Conservation (phyloP, 1,139 yeast genomes). For the Zygoascus meyerae region DNA sequence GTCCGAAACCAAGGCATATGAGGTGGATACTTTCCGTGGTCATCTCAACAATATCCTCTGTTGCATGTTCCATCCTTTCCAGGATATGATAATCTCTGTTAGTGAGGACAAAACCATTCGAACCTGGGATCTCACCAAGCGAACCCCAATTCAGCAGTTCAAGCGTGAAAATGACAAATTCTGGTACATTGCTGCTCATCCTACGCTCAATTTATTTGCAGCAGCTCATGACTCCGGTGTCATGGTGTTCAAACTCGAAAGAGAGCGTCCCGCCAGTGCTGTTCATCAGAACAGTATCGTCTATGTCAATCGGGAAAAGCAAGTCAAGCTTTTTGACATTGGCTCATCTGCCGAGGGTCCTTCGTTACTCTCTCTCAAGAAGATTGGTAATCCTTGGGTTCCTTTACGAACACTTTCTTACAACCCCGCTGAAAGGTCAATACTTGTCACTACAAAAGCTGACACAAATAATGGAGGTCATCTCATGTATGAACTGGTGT, state of each 20-base stretch:
- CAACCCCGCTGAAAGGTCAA: conserved; percentile 87
- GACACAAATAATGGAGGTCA: conserved; percentile 42
- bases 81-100: conserved; percentile 86
- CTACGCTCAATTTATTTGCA: conserved; percentile 85
- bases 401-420: conserved; percentile 80
- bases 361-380: conserved; percentile 79
- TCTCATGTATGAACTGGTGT: conserved; percentile 60
- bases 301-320: conserved; percentile 79
- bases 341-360: conserved; percentile 48
- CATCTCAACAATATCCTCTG: conserved; percentile 91
- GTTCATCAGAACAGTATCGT: conserved; percentile 63
- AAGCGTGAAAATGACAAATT: conserved; percentile 92
- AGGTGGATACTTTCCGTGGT: conserved; percentile 96
- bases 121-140: conserved; percentile 93
- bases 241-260: conserved; percentile 94
- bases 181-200: conserved; percentile 90
- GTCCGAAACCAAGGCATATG: conserved; percentile 99
- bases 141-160: conserved; percentile 91
- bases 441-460: conserved; percentile 74
- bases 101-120: conserved; percentile 97
- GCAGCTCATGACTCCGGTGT: conserved; percentile 97
- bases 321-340: conserved; percentile 74
- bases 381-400: conserved; percentile 80
- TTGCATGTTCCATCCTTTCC: conserved; percentile 88
- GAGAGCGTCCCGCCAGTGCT: conserved; percentile 92